phyloP scores from a whole-genome alignment of 2,329 filamentous ascomycete genomes.

The Domatiomyces globalis region DNA sequence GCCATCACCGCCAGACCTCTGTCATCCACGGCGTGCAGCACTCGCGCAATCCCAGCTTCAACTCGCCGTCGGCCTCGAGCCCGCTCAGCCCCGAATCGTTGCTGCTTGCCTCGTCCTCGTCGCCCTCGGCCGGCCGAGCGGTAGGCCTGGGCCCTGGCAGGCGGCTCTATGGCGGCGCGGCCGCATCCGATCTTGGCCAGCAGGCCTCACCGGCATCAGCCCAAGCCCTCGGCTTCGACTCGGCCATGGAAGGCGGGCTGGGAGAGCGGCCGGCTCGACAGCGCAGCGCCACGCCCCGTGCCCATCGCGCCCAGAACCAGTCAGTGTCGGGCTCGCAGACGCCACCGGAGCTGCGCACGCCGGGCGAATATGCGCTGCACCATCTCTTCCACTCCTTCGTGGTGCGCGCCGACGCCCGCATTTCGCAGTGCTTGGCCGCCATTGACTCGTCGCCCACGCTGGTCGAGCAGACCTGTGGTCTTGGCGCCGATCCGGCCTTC shows the following conservation, averaged over 20 bases:
- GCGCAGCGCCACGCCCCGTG: background rate
- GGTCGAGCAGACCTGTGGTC: conserved; percentile 81
- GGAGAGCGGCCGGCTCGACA: background rate
- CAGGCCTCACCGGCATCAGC: conserved; percentile 11
- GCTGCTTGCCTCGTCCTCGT: conserved; percentile 4
- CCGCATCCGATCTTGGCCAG: conserved; percentile 4
- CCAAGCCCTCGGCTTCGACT: conserved; percentile 23
- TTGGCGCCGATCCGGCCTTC: conserved; percentile 73
- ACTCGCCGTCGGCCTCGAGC: conserved; percentile 59
- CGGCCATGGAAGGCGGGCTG: conserved; percentile 19
- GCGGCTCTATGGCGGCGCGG: background rate
- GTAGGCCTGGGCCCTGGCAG: background rate
- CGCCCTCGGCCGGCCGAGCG: background rate
- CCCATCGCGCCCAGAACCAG: background rate
- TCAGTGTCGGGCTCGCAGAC: conserved; percentile 50
- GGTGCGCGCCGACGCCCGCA: conserved; percentile 88
- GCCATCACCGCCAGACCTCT: conserved; percentile 89
- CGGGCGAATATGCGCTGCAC: conserved; percentile 95
- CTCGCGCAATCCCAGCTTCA: conserved; percentile 72
- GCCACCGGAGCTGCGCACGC: conserved; percentile 59
- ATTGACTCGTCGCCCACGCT: conserved; percentile 67
- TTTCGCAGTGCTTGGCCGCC: conserved; percentile 71
- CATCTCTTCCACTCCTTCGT: conserved; percentile 96
- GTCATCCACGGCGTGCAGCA: conserved; percentile 94
- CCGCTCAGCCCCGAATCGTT: conserved; percentile 41